Conservation (phyloP, 169 alveolate genomes). For the Amoebophrya sp. region DNA sequence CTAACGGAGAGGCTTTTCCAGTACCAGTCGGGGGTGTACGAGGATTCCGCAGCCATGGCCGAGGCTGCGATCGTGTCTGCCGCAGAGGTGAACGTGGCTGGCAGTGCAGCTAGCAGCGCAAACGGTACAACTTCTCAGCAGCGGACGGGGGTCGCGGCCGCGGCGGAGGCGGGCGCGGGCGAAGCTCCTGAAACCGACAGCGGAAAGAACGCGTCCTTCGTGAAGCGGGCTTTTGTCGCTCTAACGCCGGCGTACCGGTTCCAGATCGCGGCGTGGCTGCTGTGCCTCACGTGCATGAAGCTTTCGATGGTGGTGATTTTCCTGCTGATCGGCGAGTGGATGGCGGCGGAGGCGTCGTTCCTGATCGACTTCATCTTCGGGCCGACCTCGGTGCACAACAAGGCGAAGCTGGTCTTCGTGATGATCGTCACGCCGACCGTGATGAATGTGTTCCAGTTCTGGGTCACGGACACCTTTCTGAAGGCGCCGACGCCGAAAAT, state of each 20-base stretch:
- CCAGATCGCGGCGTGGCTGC: neutral
- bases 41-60: no score
- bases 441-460: constrained; percentile 13
- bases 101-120: no score
- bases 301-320: neutral
- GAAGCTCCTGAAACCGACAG: no score
- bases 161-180: no score
- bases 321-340: neutral
- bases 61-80: no score
- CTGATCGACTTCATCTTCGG: neutral
- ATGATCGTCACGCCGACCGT: constrained; percentile 9
- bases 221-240: neutral
- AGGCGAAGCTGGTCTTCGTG: neutral
- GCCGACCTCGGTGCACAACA: neutral
- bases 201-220: no score
- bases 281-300: neutral
- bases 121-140: no score
- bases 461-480: constrained; percentile 10
- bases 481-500: neutral
- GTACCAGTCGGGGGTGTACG: neutral
- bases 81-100: no score
- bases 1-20: neutral
- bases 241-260: neutral
- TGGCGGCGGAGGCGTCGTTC: no score
- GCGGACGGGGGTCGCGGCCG: no score